Conservation (phyloP, 2,329 filamentous ascomycete species). For the Alternaria sp. region DNA sequence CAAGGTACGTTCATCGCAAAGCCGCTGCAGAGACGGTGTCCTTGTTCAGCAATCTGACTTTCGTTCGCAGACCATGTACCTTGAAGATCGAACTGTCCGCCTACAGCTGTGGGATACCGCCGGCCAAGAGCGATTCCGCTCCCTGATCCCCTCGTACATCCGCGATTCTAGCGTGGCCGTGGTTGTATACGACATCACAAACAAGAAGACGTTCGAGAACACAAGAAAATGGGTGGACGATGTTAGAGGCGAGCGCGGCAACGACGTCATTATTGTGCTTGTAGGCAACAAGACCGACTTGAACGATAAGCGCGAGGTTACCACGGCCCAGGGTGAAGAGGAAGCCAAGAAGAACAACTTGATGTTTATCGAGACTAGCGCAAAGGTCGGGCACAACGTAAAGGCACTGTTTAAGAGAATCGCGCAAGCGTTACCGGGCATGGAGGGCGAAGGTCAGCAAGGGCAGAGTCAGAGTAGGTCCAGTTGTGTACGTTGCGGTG, state of each 20-base stretch:
- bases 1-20: constrained; percentile 69
- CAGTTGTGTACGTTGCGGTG: not conserved
- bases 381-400: constrained; percentile 97
- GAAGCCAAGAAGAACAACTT: constrained; percentile 97
- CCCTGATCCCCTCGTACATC: constrained; percentile 97
- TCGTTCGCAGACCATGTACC: constrained; percentile 87
- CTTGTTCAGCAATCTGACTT: constrained; percentile 16
- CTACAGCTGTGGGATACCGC: constrained; percentile 99
- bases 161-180: constrained; percentile 97
- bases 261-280: constrained; percentile 98
- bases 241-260: constrained; percentile 92
- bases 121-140: constrained; percentile 96
- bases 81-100: constrained; percentile 96
- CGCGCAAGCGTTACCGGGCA: constrained; percentile 94
- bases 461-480: constrained; percentile 81
- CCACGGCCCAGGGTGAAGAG: constrained; percentile 93
- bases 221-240: constrained; percentile 99
- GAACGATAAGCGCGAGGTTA: constrained; percentile 98
- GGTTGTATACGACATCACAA: constrained; percentile 98
- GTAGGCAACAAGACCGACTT: constrained; percentile 99
- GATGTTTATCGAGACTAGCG: constrained; percentile 99
- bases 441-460: constrained; percentile 88
- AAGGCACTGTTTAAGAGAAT: constrained; percentile 98
- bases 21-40: too few species aligned
- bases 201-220: constrained; percentile 97